Conservation (phyloP, 2,329 filamentous ascomycete genomes). For the Remersonia thermophila region DNA sequence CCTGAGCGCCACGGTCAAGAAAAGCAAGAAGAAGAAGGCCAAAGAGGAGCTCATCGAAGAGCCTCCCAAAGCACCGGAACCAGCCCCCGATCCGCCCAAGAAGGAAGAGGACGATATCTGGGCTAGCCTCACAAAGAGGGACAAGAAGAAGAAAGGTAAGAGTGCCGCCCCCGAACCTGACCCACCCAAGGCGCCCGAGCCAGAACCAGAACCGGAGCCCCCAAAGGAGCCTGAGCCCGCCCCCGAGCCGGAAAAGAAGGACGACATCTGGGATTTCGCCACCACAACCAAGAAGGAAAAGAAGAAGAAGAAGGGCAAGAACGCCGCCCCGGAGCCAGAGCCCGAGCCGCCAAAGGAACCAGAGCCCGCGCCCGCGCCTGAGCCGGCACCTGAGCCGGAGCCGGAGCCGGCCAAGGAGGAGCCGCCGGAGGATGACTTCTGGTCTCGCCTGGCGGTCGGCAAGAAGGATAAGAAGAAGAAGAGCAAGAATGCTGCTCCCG, state of each 20-base stretch:
- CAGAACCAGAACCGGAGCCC: not conserved
- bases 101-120: constrained; percentile 21
- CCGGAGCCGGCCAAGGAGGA: constrained; percentile 1
- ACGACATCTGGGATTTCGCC: not conserved
- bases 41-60: constrained; percentile 8
- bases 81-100: constrained; percentile 8
- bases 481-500: constrained; percentile 8
- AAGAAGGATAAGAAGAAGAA: constrained; percentile 16
- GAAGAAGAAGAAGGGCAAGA: constrained; percentile 17
- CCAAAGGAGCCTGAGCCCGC: not conserved
- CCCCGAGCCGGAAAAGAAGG: constrained; percentile 2
- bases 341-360: not conserved
- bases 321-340: constrained; percentile 1
- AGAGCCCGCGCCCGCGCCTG: constrained; percentile 2
- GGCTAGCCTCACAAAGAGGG: constrained; percentile 13
- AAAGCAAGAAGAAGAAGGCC: constrained; percentile 20
- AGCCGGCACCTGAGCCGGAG: constrained; percentile 4
- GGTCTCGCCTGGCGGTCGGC: constrained; percentile 6
- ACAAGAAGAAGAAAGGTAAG: constrained; percentile 12
- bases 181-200: not conserved
- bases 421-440: constrained; percentile 1
- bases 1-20: constrained; percentile 4
- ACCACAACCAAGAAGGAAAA: constrained; percentile 1
- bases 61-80: constrained; percentile 8
- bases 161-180: constrained; percentile 2